Evolutionary conservation across 768 basidiomycete species (phyloP), one percentile per base, ranked within the genome.

Genomic region (Gyrodon lividus): DNA sequence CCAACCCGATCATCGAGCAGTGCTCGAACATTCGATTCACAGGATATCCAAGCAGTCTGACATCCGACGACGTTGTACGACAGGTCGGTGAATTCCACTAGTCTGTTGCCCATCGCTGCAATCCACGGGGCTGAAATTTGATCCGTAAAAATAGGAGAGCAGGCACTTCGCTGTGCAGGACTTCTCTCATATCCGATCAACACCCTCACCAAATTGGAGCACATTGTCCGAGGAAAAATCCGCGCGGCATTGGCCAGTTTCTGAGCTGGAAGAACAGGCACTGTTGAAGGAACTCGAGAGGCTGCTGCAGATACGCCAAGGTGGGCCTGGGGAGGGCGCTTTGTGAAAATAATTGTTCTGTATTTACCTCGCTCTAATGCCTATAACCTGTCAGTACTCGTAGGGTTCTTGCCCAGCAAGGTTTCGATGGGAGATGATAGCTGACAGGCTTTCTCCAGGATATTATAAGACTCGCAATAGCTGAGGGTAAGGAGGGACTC

Each of bases 1-100:
- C 90, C 4, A 82, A 84, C 40, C 92, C 92, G 1, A 76, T 92
- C 66, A 91, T 95, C 39, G 93, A 96, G 62, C 75, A 86, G 55
- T 92, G 84, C 59, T 71, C 71, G 0, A 58, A 59, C 0, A 79
- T 94, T 41, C 72, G 77, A 6, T 93, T 96, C 58, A 72, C 80
- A 3, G 56, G 64, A 1, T 94, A 90, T 65, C 88, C 90, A 0
- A 43, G 53, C 13, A 46, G 33, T 50, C 45, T 63, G n/a, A 35
- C 35, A n/a, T 30, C 16, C 22, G 26, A 3, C 20, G 30, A 3
- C 20, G 30, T n/a, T 4, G 17, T 28, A 17, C 37, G 24, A 5
- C 51, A 56, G 61, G 65, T 66, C 9, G 2, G 64, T 59, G 22
- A 7, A 28, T 31, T n/a, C 28, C 6, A 13, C 16, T 14, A 8